Base-by-base conservation (phyloP, 306 rosid genomes). In the Crataegus laevigata region DNA sequence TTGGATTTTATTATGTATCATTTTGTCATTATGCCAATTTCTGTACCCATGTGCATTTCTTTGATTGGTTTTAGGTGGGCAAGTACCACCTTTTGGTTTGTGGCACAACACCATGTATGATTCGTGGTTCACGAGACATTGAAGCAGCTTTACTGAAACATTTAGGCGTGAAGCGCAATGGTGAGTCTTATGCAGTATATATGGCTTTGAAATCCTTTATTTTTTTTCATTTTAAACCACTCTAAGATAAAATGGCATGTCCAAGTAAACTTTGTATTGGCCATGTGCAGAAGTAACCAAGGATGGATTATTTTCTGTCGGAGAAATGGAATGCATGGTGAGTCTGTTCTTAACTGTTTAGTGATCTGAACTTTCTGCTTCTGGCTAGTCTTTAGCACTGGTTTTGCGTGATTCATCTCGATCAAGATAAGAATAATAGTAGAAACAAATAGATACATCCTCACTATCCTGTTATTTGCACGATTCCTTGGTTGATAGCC, bases 241-340 rank as follows among this genome's bases (percentile, higher is more conserved):
- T 6, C 36, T 36, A 34, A 38, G 71, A 28, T 30, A 45, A 43
- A 38, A 36, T 40, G 6, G 5, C 18, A 18, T 58, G 18, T 66
- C 63, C 65, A 78, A 72, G 64, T 80, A 72, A 71, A 72, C 70
- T 66, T 71, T 58, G 66, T 59, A 38, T 78, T 79, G 32, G 83
- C 71, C 72, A 34, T 85, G 74, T 85, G 77, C 99, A 94, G 97
- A 94, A 88, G 96, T 92, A 80, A 94, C 97, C 45, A 81, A 88
- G 86, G 99, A 94, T 84, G 99, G 99, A 79, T 84, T 94, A 80
- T 94, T 94, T 78, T 94, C 99, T 59, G 97, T 94, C 72, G 99
- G 98, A 77, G 99, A 94, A 86, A 94, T 91, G 99, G 99, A 92
- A 88, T 94, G 99, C 89, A 94, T 94, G 99, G 99, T 94, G 76